A percentile compares a stretch with the other conserved stretches of the same genome.
phyloP scores from a whole-genome alignment of 2,329 filamentous ascomycete species.

The Fusarium algeriense region DNA sequence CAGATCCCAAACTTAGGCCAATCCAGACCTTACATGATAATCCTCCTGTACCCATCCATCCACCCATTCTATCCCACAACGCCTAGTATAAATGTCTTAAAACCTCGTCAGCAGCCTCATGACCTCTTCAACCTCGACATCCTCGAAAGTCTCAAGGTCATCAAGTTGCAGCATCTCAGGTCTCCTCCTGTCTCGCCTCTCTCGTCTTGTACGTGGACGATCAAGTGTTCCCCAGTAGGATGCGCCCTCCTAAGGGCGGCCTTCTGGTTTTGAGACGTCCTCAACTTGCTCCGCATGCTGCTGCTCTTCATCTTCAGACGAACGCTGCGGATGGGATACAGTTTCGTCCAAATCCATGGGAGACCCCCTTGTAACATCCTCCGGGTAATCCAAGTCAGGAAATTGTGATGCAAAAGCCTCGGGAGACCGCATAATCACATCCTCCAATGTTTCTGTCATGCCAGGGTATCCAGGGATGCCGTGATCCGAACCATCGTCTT shows the following conservation, averaged over 20 bases:
- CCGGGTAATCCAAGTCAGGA: constrained; percentile 33
- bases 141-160: constrained; percentile 48
- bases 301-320: constrained; percentile 26
- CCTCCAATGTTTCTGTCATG: constrained; percentile 46
- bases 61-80: constrained; percentile 41
- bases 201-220: constrained; percentile 25
- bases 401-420: constrained; percentile 46
- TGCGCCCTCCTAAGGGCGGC: constrained; percentile 38
- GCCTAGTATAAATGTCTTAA: constrained; percentile 43
- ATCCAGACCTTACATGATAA: constrained; percentile 37
- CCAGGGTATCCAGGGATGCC: constrained; percentile 47
- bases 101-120: constrained; percentile 41
- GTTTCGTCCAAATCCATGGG: constrained; percentile 38
- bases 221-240: constrained; percentile 29
- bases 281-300: constrained; percentile 40
- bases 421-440: constrained; percentile 51
- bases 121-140: constrained; percentile 47
- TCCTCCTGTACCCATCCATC: constrained; percentile 16
- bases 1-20: constrained; percentile 30
- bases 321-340: constrained; percentile 16
- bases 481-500: constrained; percentile 32
- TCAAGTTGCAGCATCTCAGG: constrained; percentile 26
- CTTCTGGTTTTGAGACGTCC: constrained; percentile 33
- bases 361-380: constrained; percentile 40
- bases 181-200: constrained; percentile 10